Evolutionary conservation across 805 yeast species (phyloP).

Genomic region (Candida corydali): DNA sequence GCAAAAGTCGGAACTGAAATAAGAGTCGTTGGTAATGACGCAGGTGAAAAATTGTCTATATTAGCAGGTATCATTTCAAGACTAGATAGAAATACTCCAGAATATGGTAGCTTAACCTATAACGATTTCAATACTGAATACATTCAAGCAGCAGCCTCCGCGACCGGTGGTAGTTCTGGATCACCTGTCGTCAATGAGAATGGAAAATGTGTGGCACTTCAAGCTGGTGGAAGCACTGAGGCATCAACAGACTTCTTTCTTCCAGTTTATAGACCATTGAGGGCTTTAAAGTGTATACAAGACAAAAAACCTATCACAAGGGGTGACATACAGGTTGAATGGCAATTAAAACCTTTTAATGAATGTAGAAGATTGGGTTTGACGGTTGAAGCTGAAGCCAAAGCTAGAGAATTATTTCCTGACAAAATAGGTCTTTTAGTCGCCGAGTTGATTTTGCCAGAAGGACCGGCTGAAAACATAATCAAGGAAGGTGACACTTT

Average conservation of each 20-base stretch:
- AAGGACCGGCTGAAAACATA: slow-evolving; percentile 74
- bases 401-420: slow-evolving; percentile 67
- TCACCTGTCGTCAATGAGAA: slow-evolving; percentile 92
- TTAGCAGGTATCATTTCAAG: slow-evolving; percentile 82
- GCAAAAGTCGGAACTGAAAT: slow-evolving; percentile 92
- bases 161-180: slow-evolving; percentile 94
- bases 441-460: slow-evolving; percentile 75
- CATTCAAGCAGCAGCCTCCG: slow-evolving; percentile 93
- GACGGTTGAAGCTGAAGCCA: slow-evolving; percentile 65
- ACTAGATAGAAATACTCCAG: slow-evolving; percentile 91
- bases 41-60: slow-evolving; percentile 89
- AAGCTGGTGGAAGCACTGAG: slow-evolving; percentile 90
- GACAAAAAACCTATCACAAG: slow-evolving; percentile 57
- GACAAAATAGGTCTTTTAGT: slow-evolving; percentile 75
- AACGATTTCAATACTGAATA: slow-evolving; percentile 93
- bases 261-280: slow-evolving; percentile 76
- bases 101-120: slow-evolving; percentile 81
- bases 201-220: slow-evolving; percentile 85
- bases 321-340: slow-evolving; percentile 90
- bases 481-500: slow-evolving; percentile 85
- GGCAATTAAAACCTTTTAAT: slow-evolving; percentile 83
- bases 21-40: slow-evolving; percentile 93
- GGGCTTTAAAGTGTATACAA: slow-evolving; percentile 79
- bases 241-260: slow-evolving; percentile 91
- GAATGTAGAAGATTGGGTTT: slow-evolving; percentile 87